A percentile compares a stretch with the other conserved stretches of the same genome.
These are phyloP conservation scores for Bruguiera parviflora DNA, from an alignment of 345 rosid species.

Conservation along the genomic window DNA sequence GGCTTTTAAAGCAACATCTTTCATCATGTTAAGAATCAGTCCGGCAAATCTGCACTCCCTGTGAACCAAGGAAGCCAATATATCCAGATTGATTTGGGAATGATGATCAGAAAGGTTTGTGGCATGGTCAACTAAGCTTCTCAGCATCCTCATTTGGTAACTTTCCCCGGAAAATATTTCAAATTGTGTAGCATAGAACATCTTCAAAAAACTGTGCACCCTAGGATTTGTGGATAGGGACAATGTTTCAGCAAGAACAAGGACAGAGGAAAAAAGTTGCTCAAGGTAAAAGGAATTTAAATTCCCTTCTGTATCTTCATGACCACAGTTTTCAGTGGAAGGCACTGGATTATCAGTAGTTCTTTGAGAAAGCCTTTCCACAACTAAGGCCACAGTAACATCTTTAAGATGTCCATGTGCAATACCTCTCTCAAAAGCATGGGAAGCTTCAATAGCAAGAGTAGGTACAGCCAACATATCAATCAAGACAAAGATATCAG, in stretches of 20 bases:
- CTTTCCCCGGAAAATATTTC: background rate
- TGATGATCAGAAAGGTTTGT: background rate
- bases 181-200: conserved; percentile 4
- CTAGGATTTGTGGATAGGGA: conserved; percentile 1
- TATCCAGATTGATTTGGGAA: conserved; percentile 1
- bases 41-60: conserved; percentile 1
- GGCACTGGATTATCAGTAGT: background rate
- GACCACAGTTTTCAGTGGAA: background rate
- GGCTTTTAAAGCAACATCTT: conserved; percentile 4
- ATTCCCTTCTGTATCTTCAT: background rate
- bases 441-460: conserved; percentile 17
- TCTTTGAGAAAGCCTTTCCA: conserved; percentile 10
- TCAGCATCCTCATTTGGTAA: conserved; percentile 1
- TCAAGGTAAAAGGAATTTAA: background rate
- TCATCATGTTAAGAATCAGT: conserved; percentile 10
- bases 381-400: conserved; percentile 6
- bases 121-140: conserved; percentile 10
- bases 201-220: conserved; percentile 11
- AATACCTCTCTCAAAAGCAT: conserved; percentile 16
- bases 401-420: conserved; percentile 6
- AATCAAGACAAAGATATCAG: conserved; percentile 9
- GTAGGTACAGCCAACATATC: conserved; percentile 12
- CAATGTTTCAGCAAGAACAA: conserved; percentile 10
- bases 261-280: conserved; percentile 8
- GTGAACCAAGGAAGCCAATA: conserved; percentile 6